Base-by-base conservation (phyloP, 176 grass and related monocot species). In the Otatea glauca region DNA sequence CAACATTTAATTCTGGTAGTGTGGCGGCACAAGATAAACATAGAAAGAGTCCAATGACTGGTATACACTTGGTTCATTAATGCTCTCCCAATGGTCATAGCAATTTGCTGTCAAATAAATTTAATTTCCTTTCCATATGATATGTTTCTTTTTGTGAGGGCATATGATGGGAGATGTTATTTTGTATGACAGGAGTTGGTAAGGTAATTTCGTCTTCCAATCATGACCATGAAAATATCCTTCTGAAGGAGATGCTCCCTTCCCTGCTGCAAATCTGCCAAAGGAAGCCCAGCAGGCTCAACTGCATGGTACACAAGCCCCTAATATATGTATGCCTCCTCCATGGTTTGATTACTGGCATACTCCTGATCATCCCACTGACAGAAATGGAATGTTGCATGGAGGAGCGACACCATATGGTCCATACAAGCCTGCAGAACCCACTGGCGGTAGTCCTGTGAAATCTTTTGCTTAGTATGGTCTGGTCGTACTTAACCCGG, bases 321-420 rank as follows among this genome's bases (percentile, higher is more conserved):
- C 69, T 77, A 69, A 83, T 50, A 70, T 70, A 63, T 71, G 32
- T 70, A 62, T 83, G 65, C 79, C 86, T 70, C 79, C 79, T 54
- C 80, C 80, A 54, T 71, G 85, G 44, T 82, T 87, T 20, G 83
- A 97, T 72, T 86, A 78, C 43, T 90, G 85, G 92, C 86, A 80
- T 56, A 38, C 35, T 37, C 35, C 35, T 37, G 35, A 37, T 37
- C 35, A 37, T 3, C 34, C 34, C 34, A 34, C 34, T 34, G 34
- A 3, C 34, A 34, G 65, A 55, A n/a, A 77, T 83, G 81, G 66
- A 42, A 74, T 87, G 81, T 80, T 83, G 86, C 85, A 86, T 75
- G 68, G 79, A 81, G 84, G 71, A 65, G 77, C 42, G 42, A 50
- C 82, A 72, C 41, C 59, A 81, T 86, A 78, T 65, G 76, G 85